Evolutionary conservation across 2,329 filamentous ascomycete genomes (phyloP).

Genomic region (Paraphaeosphaeria minitans): DNA sequence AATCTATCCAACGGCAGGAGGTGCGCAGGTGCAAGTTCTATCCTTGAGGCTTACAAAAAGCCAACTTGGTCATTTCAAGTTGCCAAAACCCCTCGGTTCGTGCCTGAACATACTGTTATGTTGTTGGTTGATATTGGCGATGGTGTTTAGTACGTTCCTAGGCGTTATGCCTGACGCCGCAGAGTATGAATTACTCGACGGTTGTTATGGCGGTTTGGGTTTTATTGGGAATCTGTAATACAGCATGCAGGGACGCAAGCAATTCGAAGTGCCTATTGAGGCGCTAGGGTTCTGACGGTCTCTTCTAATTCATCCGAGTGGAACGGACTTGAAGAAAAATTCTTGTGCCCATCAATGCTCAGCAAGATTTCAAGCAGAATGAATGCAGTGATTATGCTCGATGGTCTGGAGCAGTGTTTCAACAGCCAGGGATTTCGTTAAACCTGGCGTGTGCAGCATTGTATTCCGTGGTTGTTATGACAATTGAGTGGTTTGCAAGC

Average conservation of each 20-base stretch:
- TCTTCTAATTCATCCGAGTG: background rate
- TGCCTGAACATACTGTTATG: conserved; percentile 50
- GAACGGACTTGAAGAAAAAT: background rate
- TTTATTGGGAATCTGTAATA: conserved; percentile 46
- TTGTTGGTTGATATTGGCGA: conserved; percentile 52
- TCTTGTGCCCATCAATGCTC: background rate
- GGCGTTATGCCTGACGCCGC: conserved; percentile 46
- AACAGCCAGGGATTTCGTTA: too few species aligned
- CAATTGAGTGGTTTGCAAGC: too few species aligned
- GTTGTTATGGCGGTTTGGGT: conserved; percentile 53
- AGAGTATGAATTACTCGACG: conserved; percentile 56
- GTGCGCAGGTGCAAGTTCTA: background rate
- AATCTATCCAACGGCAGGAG: conserved; percentile 72
- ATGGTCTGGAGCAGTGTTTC: too few species aligned
- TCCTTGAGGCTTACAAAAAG: conserved; percentile 16
- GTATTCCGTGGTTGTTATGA: too few species aligned
- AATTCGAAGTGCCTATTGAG: conserved; percentile 32
- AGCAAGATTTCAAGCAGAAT: background rate
- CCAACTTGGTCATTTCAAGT: conserved; percentile 22
- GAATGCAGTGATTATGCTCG: too few species aligned
- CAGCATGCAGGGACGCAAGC: conserved; percentile 25
- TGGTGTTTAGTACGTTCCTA: conserved; percentile 55
- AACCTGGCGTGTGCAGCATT: too few species aligned
- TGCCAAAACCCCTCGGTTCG: conserved; percentile 43
- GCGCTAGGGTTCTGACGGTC: background rate